Conservation (phyloP, 139 green algal species). For the Coccomyxa sp. region DNA sequence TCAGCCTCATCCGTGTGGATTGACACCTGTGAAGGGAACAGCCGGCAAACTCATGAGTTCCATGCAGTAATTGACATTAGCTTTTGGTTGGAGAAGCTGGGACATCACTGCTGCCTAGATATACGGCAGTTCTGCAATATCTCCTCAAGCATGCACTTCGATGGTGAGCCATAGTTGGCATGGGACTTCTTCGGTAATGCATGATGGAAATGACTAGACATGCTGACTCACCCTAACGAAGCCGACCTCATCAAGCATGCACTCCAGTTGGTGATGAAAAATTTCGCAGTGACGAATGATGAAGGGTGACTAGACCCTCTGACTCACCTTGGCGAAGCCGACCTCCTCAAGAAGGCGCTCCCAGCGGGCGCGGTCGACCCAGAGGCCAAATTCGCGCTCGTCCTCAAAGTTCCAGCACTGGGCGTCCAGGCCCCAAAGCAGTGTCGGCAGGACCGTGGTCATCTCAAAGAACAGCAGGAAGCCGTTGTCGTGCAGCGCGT, state of each 20-base stretch:
- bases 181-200: no score
- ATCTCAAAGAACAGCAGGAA: slow-evolving; percentile 6
- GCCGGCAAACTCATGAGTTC: not conserved
- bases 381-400: not conserved
- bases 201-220: no score
- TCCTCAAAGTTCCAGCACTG: not conserved
- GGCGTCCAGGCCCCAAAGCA: not conserved
- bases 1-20: not conserved
- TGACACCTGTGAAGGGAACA: not conserved
- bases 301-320: no score
- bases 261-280: no score
- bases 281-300: no score
- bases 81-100: no score
- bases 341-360: not conserved
- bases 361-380: not conserved
- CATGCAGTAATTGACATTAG: not conserved
- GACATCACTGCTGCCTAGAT: no score
- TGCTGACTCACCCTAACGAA: no score
- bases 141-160: no score
- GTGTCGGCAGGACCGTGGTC: not conserved
- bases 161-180: no score
- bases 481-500: not conserved
- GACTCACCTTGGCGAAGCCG: not conserved
- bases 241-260: no score
- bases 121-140: no score